Conservation (phyloP, 1,284 basidiomycete species). For the Melampsora occidentalis region DNA sequence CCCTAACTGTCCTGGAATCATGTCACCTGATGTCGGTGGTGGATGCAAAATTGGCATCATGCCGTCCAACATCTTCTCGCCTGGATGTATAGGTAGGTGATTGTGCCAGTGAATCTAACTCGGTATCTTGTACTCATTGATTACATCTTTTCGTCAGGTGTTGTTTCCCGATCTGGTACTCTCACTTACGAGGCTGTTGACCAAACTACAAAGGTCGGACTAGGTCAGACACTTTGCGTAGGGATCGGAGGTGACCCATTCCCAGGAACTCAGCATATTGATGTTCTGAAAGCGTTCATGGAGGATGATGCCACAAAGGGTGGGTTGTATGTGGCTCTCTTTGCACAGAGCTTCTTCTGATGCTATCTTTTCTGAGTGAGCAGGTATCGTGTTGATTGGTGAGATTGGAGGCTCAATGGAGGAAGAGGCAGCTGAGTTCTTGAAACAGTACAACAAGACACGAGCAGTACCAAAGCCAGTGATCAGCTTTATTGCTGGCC, state of each 20-base stretch:
- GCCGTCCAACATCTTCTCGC: conserved; percentile 60
- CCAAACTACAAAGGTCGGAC: conserved; percentile 90
- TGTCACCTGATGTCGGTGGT: conserved; percentile 68
- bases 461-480: conserved; percentile 86
- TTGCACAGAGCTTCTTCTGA: conserved; percentile 44
- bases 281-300: conserved; percentile 94
- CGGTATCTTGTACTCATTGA: background rate
- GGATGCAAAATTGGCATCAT: conserved; percentile 99
- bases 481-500: conserved; percentile 93
- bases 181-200: conserved; percentile 87
- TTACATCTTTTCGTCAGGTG: conserved; percentile 60
- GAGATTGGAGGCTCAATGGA: conserved; percentile 99
- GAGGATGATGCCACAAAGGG: conserved; percentile 89
- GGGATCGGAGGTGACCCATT: conserved; percentile 99
- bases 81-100: conserved; percentile 46
- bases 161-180: conserved; percentile 95
- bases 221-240: conserved; percentile 93
- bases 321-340: conserved; percentile 32
- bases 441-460: conserved; percentile 89
- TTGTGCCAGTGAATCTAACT: too few relatives aligned
- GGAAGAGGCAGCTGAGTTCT: conserved; percentile 88
- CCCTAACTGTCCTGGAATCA: conserved; percentile 97
- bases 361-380: background rate
- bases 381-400: conserved; percentile 94
- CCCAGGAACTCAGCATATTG: conserved; percentile 92